A percentile compares a stretch with the other conserved stretches of the same genome.
These are phyloP conservation scores for Fagus sylvatica DNA, from an alignment of 306 rosid genomes.

Conservation along the genomic window DNA sequence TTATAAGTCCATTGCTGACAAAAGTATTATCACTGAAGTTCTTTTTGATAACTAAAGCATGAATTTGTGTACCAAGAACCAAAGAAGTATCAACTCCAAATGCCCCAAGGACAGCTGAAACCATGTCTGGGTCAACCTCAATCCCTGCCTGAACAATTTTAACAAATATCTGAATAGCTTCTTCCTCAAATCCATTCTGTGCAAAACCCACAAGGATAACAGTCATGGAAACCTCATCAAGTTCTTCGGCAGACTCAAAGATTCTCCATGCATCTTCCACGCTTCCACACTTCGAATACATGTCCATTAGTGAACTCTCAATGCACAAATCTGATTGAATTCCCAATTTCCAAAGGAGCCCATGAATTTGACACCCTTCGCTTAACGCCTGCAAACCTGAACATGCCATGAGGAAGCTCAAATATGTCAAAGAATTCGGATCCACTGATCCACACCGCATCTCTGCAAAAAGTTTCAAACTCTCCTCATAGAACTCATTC, in stretches of 20 bases:
- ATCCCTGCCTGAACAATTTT: conserved; percentile 67
- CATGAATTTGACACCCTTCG: conserved; percentile 79
- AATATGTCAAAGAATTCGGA: conserved; percentile 80
- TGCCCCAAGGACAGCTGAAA: conserved; percentile 84
- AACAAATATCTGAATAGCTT: conserved; percentile 71
- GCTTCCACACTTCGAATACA: conserved; percentile 79
- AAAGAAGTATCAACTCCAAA: conserved; percentile 75
- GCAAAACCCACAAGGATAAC: conserved; percentile 85
- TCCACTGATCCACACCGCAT: conserved; percentile 59
- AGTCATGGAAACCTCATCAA: conserved; percentile 79
- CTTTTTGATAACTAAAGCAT: conserved; percentile 58
- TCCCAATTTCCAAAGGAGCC: conserved; percentile 73
- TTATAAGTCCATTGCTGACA: conserved; percentile 81
- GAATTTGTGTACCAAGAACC: conserved; percentile 72
- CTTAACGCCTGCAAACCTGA: conserved; percentile 71
- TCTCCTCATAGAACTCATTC: conserved; percentile 47
- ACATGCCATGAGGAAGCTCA: conserved; percentile 77
- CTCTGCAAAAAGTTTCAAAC: conserved; percentile 48
- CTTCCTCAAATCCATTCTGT: conserved; percentile 81
- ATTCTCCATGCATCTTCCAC: conserved; percentile 69
- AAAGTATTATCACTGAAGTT: conserved; percentile 59
- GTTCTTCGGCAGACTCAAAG: conserved; percentile 68
- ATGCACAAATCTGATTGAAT: conserved; percentile 68
- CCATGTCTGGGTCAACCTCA: conserved; percentile 62
- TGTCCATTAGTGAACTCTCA: conserved; percentile 85